Base-by-base conservation (phyloP, 2,329 filamentous ascomycete species). In the Fusarium austroafricanum region DNA sequence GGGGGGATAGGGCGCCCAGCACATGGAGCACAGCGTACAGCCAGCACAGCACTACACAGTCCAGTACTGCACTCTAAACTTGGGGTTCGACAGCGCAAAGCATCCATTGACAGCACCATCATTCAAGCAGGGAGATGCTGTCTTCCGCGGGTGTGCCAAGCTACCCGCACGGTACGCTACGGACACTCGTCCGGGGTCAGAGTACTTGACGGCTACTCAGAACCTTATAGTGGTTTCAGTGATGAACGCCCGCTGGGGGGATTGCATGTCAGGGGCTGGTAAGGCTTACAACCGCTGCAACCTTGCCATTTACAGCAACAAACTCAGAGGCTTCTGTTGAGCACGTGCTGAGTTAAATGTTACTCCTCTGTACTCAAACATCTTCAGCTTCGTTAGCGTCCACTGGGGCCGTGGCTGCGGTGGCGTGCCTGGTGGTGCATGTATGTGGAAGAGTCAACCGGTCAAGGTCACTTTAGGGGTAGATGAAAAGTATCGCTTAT, bases 381-480 rank as follows among this genome's bases (percentile, higher is more conserved):
- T 64, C 52, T 47, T 65, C 51, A 61, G 58, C 67, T 61, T 61
- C 54, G 56, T 63, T 74, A 74, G 70, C 61, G 62, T 65, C 54
- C 58, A 67, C 65, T 72, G 71, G 68, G 67, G 54, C 59, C 60
- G 71, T 73, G 70, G 71, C 70, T 67, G 60, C 71, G 64, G 68
- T 73, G 62, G 71, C 71, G 70, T 66, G 67, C 57, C 52, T 42
- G 61, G 40, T 42, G 44, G 67, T 62, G 59, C 61, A 70, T 64
- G 59, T 60, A 68, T 62, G 60, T 63, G 61, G 47, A 53, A 56
- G 53, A 55, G 47, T 61, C 54, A 50, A 61, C 55, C 54, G 57
- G 53, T 53, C 65, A 63, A 70, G 56, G 67, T 61, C 42, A 23
- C 43, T 8, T 18, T 14, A 7, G 9, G 61, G 37, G 71, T 73